These are phyloP conservation scores for Striga hermonthica DNA, from an alignment of 305 asterid genomes.

Conservation along the genomic window DNA sequence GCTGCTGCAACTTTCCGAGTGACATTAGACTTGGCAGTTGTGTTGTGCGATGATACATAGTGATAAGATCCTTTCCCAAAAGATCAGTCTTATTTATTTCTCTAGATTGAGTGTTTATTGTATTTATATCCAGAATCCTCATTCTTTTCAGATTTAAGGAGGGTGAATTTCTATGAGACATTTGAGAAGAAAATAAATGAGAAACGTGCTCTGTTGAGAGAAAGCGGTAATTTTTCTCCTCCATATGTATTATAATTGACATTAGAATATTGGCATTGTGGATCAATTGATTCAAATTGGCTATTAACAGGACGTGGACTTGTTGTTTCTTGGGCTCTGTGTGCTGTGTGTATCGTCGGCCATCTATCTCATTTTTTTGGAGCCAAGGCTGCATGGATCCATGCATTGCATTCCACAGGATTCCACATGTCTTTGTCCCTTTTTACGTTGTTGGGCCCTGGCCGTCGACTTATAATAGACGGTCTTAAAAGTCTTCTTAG, in stretches of 20 bases:
- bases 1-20: neutral
- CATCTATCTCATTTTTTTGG: constrained; percentile 92
- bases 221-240: constrained; percentile 62
- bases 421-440: constrained; percentile 84
- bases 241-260: constrained; percentile 15
- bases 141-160: constrained; percentile 71
- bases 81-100: constrained; percentile 7
- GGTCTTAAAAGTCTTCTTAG: constrained; percentile 81
- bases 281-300: constrained; percentile 26
- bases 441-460: constrained; percentile 89
- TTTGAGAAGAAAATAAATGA: constrained; percentile 89
- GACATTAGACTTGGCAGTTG: constrained; percentile 18
- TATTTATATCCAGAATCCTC: constrained; percentile 26
- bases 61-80: constrained; percentile 12
- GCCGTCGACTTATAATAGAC: constrained; percentile 82
- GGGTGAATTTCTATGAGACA: constrained; percentile 64
- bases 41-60: constrained; percentile 15
- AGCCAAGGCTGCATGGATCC: constrained; percentile 90
- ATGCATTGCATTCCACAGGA: constrained; percentile 89
- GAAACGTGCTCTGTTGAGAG: constrained; percentile 65
- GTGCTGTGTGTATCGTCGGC: constrained; percentile 88
- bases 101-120: constrained; percentile 21
- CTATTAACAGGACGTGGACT: constrained; percentile 85
- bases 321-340: constrained; percentile 89
- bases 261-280: constrained; percentile 15